A percentile compares a stretch with the other conserved stretches of the same genome.
phyloP scores from a whole-genome alignment of 2,329 filamentous ascomycete species.

The Chaetomiaceae sp. region DNA sequence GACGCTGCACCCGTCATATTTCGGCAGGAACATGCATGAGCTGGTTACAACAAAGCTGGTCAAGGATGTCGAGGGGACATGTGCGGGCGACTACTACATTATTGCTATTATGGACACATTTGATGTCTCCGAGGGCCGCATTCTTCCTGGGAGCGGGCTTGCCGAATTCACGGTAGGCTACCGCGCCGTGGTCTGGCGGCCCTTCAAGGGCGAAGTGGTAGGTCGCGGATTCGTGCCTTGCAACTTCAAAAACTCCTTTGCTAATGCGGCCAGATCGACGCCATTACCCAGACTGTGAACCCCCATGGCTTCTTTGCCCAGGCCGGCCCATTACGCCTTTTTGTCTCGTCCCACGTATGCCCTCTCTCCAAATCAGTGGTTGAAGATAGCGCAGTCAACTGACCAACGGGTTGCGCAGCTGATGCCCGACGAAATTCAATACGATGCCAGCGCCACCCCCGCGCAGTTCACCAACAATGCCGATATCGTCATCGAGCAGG shows the following conservation, averaged over 20 bases:
- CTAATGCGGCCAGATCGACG: slow-evolving; percentile 67
- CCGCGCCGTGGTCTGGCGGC: slow-evolving; percentile 93
- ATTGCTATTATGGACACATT: slow-evolving; percentile 97
- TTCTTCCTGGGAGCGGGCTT: slow-evolving; percentile 84
- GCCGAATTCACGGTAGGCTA: slow-evolving; percentile 95
- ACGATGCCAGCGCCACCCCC: slow-evolving; percentile 93
- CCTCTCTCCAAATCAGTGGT: too few species aligned
- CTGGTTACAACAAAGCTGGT: slow-evolving; percentile 86
- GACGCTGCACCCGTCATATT: slow-evolving; percentile 94
- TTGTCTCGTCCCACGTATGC: slow-evolving; percentile 76
- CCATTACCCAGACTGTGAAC: slow-evolving; percentile 86
- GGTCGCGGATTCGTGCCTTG: slow-evolving; percentile 33
- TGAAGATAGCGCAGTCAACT: not conserved
- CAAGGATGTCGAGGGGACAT: slow-evolving; percentile 90
- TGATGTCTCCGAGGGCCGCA: slow-evolving; percentile 88
- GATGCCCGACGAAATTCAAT: slow-evolving; percentile 89
- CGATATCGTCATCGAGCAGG: slow-evolving; percentile 88
- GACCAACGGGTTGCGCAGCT: slow-evolving; percentile 55
- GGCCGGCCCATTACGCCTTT: slow-evolving; percentile 72
- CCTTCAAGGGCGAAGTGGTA: slow-evolving; percentile 97
- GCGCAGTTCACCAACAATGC: slow-evolving; percentile 94
- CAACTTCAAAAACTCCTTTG: not conserved
- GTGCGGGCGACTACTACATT: slow-evolving; percentile 94
- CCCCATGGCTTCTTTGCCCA: slow-evolving; percentile 87
- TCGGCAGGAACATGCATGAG: slow-evolving; percentile 88